A percentile compares a stretch with the other conserved stretches of the same genome.
phyloP scores from a whole-genome alignment of 768 basidiomycete species.

The Sarcomyxa edulis region DNA sequence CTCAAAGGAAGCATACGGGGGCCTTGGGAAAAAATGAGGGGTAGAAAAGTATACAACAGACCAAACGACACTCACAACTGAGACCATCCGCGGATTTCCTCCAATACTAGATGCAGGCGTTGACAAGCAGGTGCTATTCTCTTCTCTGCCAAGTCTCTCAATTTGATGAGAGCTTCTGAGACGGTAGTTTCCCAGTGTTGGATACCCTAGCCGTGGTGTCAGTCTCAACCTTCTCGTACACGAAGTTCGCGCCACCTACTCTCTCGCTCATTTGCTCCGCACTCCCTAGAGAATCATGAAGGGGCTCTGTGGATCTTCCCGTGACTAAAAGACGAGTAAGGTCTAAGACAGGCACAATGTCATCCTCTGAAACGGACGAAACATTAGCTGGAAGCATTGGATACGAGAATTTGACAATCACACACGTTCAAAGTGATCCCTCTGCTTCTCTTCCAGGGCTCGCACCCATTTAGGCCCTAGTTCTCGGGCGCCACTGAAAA shows the following conservation, averaged over 20 bases:
- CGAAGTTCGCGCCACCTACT: too few relatives aligned
- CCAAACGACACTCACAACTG: constrained; percentile 42
- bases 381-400: constrained; percentile 9
- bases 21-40: too few relatives aligned
- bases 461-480: constrained; percentile 71
- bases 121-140: constrained; percentile 71
- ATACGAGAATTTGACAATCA: constrained; percentile 9
- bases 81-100: constrained; percentile 79
- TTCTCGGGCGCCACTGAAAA: constrained; percentile 60
- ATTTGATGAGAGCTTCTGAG: constrained; percentile 60
- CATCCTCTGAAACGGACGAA: constrained; percentile 38
- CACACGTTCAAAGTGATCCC: constrained; percentile 64
- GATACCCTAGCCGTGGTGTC: constrained; percentile 49
- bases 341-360: constrained; percentile 63
- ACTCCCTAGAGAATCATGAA: constrained; percentile 72
- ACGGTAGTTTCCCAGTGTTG: constrained; percentile 81
- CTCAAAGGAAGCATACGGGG: constrained; percentile 51
- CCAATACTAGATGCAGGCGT: constrained; percentile 67
- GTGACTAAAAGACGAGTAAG: constrained; percentile 67
- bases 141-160: constrained; percentile 71
- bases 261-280: constrained; percentile 80
- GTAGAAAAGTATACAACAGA: not conserved
- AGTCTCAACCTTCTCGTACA: constrained; percentile 4
- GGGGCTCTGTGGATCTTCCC: constrained; percentile 64
- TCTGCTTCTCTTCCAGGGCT: constrained; percentile 58